Percentiles rank a stretch among this genome's conserved stretches.
Evolutionary conservation across 2,329 filamentous ascomycete genomes (phyloP).

Genomic region (Ceratocystis eucalypticola): DNA sequence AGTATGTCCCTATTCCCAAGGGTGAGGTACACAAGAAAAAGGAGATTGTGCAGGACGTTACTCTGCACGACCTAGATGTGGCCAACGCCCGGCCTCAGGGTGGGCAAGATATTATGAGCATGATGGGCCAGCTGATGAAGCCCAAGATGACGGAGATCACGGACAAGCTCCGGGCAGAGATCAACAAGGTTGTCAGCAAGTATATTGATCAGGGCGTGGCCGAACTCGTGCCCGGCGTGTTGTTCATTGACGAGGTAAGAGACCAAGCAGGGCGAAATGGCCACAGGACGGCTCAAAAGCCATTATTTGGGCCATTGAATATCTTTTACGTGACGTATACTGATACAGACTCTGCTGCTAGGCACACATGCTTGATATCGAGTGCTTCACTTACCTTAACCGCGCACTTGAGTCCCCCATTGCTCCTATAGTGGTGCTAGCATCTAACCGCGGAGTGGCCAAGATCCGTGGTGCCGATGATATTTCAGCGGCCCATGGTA

Average conservation of each 20-base stretch:
- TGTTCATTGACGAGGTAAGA: conserved; percentile 93
- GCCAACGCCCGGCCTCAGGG: conserved; percentile 92
- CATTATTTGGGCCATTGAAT: background rate
- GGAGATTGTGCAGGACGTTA: conserved; percentile 97
- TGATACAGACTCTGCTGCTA: background rate
- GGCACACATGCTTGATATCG: conserved; percentile 99
- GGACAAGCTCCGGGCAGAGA: conserved; percentile 86
- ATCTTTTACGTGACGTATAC: background rate
- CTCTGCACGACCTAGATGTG: conserved; percentile 88
- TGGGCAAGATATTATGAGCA: conserved; percentile 98
- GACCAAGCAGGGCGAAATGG: conserved; percentile 1
- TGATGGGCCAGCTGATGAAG: conserved; percentile 99
- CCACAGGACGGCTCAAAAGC: background rate
- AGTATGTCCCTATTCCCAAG: conserved; percentile 97
- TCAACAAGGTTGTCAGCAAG: conserved; percentile 98
- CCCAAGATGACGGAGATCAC: conserved; percentile 99
- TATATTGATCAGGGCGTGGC: conserved; percentile 98
- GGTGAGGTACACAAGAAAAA: conserved; percentile 99
- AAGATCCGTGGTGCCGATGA: conserved; percentile 78
- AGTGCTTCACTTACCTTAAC: conserved; percentile 98
- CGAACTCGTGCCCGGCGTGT: conserved; percentile 90
- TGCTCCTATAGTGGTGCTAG: conserved; percentile 91
- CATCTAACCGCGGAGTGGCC: conserved; percentile 89
- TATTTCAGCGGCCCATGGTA: conserved; percentile 76
- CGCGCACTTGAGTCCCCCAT: conserved; percentile 91